phyloP scores from a whole-genome alignment of 129 eudicot species.

The Artemisia argyi region DNA sequence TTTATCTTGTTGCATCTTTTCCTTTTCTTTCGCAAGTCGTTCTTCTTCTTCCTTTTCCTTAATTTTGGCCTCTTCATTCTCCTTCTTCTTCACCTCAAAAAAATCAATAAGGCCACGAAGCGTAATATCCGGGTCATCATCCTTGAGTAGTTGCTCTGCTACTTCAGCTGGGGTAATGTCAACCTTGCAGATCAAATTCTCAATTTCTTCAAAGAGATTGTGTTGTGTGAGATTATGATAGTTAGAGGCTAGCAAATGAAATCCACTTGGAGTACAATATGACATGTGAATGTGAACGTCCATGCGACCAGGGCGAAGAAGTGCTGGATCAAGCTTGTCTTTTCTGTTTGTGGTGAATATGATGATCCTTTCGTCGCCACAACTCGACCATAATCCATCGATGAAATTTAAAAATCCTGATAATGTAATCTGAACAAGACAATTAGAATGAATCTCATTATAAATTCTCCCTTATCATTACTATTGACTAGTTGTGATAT shows the following conservation, averaged over 20 bases:
- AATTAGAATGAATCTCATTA: too few relatives aligned
- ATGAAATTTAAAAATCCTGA: constrained; percentile 30
- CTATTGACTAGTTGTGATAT: too few relatives aligned
- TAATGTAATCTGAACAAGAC: too few relatives aligned
- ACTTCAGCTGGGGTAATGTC: constrained; percentile 71
- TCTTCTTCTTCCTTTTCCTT: constrained; percentile 4
- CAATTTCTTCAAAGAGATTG: constrained; percentile 40
- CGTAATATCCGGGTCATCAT: constrained; percentile 42
- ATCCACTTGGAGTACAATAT: constrained; percentile 63
- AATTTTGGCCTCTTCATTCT: constrained; percentile 32
- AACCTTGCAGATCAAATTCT: constrained; percentile 34
- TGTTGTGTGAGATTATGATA: constrained; percentile 55
- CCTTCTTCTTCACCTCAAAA: constrained; percentile 39
- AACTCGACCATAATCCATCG: constrained; percentile 88
- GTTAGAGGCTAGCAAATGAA: constrained; percentile 51
- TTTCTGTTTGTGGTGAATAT: constrained; percentile 69
- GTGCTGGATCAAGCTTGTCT: constrained; percentile 66
- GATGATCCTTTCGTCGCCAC: constrained; percentile 73
- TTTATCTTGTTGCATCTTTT: neutral
- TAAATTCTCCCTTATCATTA: too few relatives aligned
- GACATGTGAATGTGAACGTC: constrained; percentile 89
- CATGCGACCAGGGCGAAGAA: constrained; percentile 85
- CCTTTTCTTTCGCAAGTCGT: neutral
- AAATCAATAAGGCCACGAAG: constrained; percentile 51
- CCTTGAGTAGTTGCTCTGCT: constrained; percentile 69